phyloP scores from a whole-genome alignment of 192 early-diverging fungal species.

The Hyaloraphidium curvatum region DNA sequence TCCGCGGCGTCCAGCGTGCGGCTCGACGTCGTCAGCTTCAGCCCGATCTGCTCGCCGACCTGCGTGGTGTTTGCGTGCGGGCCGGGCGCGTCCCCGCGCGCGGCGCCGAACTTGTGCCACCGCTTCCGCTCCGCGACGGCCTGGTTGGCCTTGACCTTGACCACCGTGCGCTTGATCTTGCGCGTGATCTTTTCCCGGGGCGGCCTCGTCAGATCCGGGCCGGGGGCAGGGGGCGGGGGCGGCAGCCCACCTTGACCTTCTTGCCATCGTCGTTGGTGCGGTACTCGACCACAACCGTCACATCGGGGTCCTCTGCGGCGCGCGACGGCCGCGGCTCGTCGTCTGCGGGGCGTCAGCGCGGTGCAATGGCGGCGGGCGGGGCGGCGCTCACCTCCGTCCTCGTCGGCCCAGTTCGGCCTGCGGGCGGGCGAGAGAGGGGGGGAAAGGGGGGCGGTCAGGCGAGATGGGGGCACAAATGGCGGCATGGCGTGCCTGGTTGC shows the following conservation, averaged over 20 bases:
- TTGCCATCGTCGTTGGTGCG: conserved; percentile 76
- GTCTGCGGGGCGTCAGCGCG: too few relatives aligned
- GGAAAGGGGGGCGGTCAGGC: too few relatives aligned
- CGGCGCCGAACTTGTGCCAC: conserved; percentile 85
- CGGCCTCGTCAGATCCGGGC: too few relatives aligned
- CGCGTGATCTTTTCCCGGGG: conserved; percentile 59
- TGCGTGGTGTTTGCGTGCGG: conserved; percentile 77
- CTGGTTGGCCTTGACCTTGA: conserved; percentile 13
- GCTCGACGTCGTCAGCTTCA: too few relatives aligned
- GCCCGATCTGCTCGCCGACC: conserved; percentile 63
- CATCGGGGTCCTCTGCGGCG: conserved; percentile 51
- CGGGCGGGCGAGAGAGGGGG: too few relatives aligned
- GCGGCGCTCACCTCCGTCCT: too few relatives aligned
- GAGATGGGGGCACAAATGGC: too few relatives aligned
- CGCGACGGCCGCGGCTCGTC: too few relatives aligned
- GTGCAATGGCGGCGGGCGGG: too few relatives aligned
- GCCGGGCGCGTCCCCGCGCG: conserved; percentile 50
- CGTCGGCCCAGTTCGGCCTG: too few relatives aligned
- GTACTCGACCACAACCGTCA: conserved; percentile 64
- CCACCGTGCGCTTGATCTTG: conserved; percentile 56
- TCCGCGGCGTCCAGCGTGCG: conserved; percentile 26
- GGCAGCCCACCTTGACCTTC: conserved; percentile 55
- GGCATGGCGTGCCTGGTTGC: too few relatives aligned
- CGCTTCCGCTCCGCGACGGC: conserved; percentile 24
- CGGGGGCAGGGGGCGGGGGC: too few relatives aligned